Evolutionary conservation across 805 yeast species (phyloP), one percentile per base, ranked within the genome.

Genomic region (Kodamaea kakaduensis): DNA sequence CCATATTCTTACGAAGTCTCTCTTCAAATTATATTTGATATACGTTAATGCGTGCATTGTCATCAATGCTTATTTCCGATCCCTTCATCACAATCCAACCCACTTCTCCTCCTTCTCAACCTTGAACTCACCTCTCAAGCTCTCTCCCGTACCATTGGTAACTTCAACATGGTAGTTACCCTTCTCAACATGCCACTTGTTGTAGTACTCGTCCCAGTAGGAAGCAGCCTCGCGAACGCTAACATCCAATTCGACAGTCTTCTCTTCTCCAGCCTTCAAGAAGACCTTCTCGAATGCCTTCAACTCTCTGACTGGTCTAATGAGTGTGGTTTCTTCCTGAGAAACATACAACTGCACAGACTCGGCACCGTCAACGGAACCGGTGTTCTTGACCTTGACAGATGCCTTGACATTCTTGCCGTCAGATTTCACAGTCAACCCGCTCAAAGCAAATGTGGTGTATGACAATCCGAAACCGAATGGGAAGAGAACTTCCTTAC

Each of bases 391-490:
- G 13, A 77, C 71, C 10, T 52, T 49, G 24, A 72, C 69, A 3
- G 60, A 39, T 3, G 61, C 69, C 1, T 46, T 53, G 8, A 58
- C 35, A 15, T 44, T 37, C 18, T 58, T 54, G 6, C 52, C 63
- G 9, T 48, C 54, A n/a, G 34, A 22, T 4, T 24, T 14, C 5
- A 65, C 66, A 16, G 43, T 38, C 50, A 75, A 56, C 40, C 69
- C 55, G 6, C 56, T 49, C 41, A 72, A 52, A 20, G 53, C 58
- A 47, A 77, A 79, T 0, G 64, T 44, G 14, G 83, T 71, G 59
- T 77, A 79, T 1, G 84, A 77, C 42, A 78, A 64, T 31, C 84
- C 84, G 46, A 54, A 66, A 4, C 84, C 84, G 54, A 79, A 80
- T 27, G 83, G 78, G 62, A 69, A 78, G 32, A 70, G 59, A 4